These are phyloP conservation scores for Saccharomycopsis crataegensis DNA, from an alignment of 1,139 yeast genomes.

Conservation along the genomic window DNA sequence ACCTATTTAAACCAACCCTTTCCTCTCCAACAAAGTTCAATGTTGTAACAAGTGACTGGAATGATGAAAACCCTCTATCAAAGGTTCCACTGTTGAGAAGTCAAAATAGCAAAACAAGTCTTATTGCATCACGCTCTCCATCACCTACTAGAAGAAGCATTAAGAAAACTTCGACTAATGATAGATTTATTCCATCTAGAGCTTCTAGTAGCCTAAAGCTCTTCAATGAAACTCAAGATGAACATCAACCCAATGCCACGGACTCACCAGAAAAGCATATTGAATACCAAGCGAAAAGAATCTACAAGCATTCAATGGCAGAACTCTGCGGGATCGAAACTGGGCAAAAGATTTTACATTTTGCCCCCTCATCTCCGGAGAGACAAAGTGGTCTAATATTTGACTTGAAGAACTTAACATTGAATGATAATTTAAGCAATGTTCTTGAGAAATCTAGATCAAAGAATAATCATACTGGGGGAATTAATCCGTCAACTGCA, in stretches of 20 bases:
- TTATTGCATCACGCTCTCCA: constrained; percentile 15
- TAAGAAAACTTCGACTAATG: constrained; percentile 25
- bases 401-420: constrained; percentile 37
- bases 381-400: constrained; percentile 42
- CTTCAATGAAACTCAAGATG: constrained; percentile 22
- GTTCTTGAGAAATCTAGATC: constrained; percentile 13
- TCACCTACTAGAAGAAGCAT: constrained; percentile 12
- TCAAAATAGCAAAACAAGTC: constrained; percentile 22
- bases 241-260: constrained; percentile 21
- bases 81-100: constrained; percentile 33
- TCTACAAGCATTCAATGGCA: constrained; percentile 81
- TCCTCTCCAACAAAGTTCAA: constrained; percentile 41
- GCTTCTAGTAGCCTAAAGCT: constrained; percentile 18
- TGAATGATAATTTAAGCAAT: constrained; percentile 23
- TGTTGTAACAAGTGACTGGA: constrained; percentile 31
- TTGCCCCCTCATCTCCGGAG: constrained; percentile 81
- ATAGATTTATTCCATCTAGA: constrained; percentile 48
- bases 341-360: constrained; percentile 76
- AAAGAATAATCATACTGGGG: constrained; percentile 19
- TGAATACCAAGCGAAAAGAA: constrained; percentile 60
- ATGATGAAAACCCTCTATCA: constrained; percentile 18
- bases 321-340: constrained; percentile 89
- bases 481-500: constrained; percentile 29
- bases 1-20: constrained; percentile 1
- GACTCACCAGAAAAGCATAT: constrained; percentile 49